phyloP scores from a whole-genome alignment of 2,329 filamentous ascomycete genomes.

The Xylariales sp. region DNA sequence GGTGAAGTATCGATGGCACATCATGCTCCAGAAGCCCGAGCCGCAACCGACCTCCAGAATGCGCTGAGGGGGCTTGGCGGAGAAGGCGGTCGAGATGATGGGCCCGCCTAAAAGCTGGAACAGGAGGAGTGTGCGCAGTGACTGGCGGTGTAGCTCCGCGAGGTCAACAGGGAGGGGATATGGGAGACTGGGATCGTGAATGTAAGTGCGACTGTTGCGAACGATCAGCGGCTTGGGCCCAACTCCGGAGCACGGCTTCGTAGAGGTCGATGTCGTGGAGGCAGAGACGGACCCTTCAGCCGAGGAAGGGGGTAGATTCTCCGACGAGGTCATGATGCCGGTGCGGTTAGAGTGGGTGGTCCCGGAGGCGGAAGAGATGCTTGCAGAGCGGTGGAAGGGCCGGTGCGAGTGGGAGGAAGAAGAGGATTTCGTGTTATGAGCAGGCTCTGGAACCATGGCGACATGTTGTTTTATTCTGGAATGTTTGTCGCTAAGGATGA shows the following conservation, averaged over 20 bases:
- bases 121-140: constrained; percentile 73
- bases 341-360: constrained; percentile 34
- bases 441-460: background rate
- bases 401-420: no score
- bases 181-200: constrained; percentile 64
- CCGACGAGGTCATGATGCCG: constrained; percentile 45
- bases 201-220: constrained; percentile 77
- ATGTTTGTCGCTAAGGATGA: no score
- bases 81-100: constrained; percentile 65
- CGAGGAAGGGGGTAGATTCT: constrained; percentile 34
- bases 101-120: constrained; percentile 78
- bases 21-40: constrained; percentile 82
- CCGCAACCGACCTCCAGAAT: constrained; percentile 88
- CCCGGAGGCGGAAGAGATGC: constrained; percentile 42
- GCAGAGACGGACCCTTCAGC: constrained; percentile 33
- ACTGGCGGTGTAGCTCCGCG: constrained; percentile 81
- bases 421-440: constrained; percentile 23
- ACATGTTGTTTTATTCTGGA: no score
- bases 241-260: constrained; percentile 16
- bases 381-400: constrained; percentile 39
- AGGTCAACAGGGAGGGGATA: constrained; percentile 91
- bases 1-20: constrained; percentile 77
- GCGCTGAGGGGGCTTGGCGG: constrained; percentile 63
- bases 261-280: constrained; percentile 19
- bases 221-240: constrained; percentile 55